Percentiles rank a stretch among this genome's conserved stretches.
Conservation (phyloP, 345 rosid genomes). For the Hypericum perforatum region DNA sequence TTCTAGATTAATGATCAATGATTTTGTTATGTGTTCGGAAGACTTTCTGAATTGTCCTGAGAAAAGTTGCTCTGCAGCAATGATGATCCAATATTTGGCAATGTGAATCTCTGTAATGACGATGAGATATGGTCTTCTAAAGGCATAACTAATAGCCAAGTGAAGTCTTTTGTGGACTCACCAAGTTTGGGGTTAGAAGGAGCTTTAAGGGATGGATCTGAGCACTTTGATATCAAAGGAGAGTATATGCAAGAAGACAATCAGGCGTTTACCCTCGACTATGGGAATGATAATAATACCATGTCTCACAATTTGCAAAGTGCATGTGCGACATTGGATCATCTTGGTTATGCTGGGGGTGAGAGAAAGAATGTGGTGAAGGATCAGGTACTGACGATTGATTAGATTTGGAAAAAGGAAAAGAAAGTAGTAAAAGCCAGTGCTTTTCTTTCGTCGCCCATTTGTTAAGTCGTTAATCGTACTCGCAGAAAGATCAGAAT, state of each 20-base stretch:
- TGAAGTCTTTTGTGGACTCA: conserved; percentile 39
- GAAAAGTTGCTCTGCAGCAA: conserved; percentile 94
- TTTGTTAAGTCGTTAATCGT: no score
- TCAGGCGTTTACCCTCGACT: conserved; percentile 26
- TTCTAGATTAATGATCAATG: no score
- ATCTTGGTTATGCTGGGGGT: conserved; percentile 27
- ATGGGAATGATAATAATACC: conserved; percentile 30
- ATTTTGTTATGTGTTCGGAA: conserved; percentile 6
- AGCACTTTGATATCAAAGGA: conserved; percentile 29
- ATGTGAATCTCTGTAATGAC: conserved; percentile 47
- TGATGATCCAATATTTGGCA: conserved; percentile 76
- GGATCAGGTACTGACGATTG: conserved; percentile 41
- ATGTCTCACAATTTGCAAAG: conserved; percentile 32
- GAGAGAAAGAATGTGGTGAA: conserved; percentile 18
- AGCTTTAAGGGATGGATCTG: conserved; percentile 27
- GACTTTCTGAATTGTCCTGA: conserved; percentile 39
- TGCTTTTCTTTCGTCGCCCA: background rate
- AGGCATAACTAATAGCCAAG: conserved; percentile 42
- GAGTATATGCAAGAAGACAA: conserved; percentile 45
- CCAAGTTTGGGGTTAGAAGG: conserved; percentile 40
- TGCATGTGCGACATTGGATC: conserved; percentile 16
- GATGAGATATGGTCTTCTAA: conserved; percentile 78
- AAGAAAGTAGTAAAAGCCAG: background rate
- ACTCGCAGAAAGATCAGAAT: conserved; percentile 25
- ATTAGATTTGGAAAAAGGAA: no score